Conservation (phyloP, 2,329 filamentous ascomycete species). For the Phialophora expanda region DNA sequence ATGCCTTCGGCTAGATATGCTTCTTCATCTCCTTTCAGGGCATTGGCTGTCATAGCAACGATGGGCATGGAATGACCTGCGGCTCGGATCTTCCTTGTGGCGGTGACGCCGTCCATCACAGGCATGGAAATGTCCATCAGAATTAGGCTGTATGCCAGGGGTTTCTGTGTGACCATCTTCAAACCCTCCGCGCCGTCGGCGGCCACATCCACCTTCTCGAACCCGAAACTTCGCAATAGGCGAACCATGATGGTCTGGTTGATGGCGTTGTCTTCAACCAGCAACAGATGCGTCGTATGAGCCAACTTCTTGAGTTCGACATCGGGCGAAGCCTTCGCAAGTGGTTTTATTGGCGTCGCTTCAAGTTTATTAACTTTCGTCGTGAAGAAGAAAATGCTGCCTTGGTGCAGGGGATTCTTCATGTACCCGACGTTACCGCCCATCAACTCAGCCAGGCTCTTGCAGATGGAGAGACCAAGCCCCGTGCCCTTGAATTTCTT, state of each 20-base stretch:
- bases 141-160: conserved; percentile 65
- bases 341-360: conserved; percentile 32
- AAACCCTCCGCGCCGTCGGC: conserved; percentile 85
- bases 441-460: conserved; percentile 62
- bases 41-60: conserved; percentile 45
- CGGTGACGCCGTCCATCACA: conserved; percentile 46
- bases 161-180: conserved; percentile 59
- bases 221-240: conserved; percentile 60
- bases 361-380: conserved; percentile 28
- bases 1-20: conserved; percentile 45
- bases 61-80: conserved; percentile 39
- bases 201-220: conserved; percentile 70
- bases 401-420: conserved; percentile 42
- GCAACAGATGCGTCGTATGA: conserved; percentile 48
- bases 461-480: conserved; percentile 63
- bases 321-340: conserved; percentile 36
- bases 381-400: conserved; percentile 41
- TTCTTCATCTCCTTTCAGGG: conserved; percentile 41
- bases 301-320: conserved; percentile 48
- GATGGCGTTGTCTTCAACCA: conserved; percentile 52
- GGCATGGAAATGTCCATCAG: conserved; percentile 47
- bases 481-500: conserved; percentile 63
- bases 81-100: conserved; percentile 42
- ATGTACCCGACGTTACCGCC: conserved; percentile 58
- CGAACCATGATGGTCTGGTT: conserved; percentile 59